phyloP scores from a whole-genome alignment of 805 yeast genomes.

The Zygosaccharomyces bailii region DNA sequence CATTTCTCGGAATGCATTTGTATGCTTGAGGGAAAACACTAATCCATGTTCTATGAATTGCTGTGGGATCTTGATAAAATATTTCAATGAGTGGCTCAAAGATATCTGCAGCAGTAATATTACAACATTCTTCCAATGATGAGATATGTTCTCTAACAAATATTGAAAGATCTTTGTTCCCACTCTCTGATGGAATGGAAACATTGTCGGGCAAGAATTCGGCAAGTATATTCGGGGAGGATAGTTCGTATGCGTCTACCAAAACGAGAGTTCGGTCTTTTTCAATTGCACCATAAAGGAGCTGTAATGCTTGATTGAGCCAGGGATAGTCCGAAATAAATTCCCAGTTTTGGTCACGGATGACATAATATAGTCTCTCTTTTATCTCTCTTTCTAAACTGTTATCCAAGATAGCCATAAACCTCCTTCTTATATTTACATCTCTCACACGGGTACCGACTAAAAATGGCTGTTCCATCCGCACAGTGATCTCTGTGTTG shows the following conservation, averaged over 20 bases:
- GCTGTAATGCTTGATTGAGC: constrained; percentile 89
- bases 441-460: constrained; percentile 88
- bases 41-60: constrained; percentile 82
- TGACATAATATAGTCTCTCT: constrained; percentile 77
- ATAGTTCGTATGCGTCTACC: constrained; percentile 49
- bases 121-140: constrained; percentile 29
- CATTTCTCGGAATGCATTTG: constrained; percentile 69
- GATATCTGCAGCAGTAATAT: constrained; percentile 55
- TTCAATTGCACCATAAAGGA: constrained; percentile 76
- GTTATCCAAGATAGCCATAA: constrained; percentile 74
- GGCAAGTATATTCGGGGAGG: constrained; percentile 36
- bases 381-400: constrained; percentile 75
- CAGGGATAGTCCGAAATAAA: constrained; percentile 87
- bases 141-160: constrained; percentile 37
- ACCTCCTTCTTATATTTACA: constrained; percentile 64
- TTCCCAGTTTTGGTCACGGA: constrained; percentile 98
- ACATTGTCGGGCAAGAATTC: constrained; percentile 19
- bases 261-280: constrained; percentile 46
- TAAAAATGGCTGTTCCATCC: constrained; percentile 95
- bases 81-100: constrained; percentile 72
- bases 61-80: constrained; percentile 74
- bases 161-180: constrained; percentile 25
- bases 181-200: constrained; percentile 14
- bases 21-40: constrained; percentile 79
- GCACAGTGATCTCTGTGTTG: constrained; percentile 82